These are phyloP conservation scores for Colletotrichum australisinense DNA, from an alignment of 2,329 filamentous ascomycete species.

Conservation along the genomic window DNA sequence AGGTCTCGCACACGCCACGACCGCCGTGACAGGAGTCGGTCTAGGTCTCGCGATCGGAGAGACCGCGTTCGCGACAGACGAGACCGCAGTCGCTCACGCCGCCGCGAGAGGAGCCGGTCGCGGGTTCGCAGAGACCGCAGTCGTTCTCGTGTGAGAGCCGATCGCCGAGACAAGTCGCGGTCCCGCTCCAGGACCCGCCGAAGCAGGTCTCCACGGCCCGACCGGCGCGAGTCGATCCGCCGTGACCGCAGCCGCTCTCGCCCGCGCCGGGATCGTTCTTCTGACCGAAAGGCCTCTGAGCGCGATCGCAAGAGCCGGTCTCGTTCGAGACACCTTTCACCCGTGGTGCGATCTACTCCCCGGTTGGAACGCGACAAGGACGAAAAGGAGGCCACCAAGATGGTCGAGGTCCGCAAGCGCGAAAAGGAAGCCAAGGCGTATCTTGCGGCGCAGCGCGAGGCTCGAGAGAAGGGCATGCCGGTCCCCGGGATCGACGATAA, in stretches of 20 bases:
- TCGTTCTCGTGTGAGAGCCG: conserved; percentile 41
- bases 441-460: conserved; percentile 70
- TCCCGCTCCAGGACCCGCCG: conserved; percentile 35
- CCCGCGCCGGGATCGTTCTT: conserved; percentile 38
- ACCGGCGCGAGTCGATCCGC: conserved; percentile 36
- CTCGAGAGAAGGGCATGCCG: conserved; percentile 68
- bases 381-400: conserved; percentile 68
- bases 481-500: conserved; percentile 69
- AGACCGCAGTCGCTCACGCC: conserved; percentile 48
- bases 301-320: conserved; percentile 58
- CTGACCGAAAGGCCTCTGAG: conserved; percentile 37
- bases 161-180: conserved; percentile 27
- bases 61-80: conserved; percentile 47
- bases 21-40: conserved; percentile 46
- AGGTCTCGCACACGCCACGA: conserved; percentile 47
- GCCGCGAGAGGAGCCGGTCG: conserved; percentile 49
- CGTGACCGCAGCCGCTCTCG: conserved; percentile 34
- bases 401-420: conserved; percentile 70
- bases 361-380: conserved; percentile 52
- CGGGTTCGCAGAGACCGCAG: conserved; percentile 43
- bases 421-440: conserved; percentile 75
- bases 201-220: conserved; percentile 42
- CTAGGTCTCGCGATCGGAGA: conserved; percentile 40
- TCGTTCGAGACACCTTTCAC: conserved; percentile 51
- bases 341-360: conserved; percentile 14